These are phyloP conservation scores for Periconia sp. DNA, from an alignment of 2,329 filamentous ascomycete genomes.

Conservation along the genomic window DNA sequence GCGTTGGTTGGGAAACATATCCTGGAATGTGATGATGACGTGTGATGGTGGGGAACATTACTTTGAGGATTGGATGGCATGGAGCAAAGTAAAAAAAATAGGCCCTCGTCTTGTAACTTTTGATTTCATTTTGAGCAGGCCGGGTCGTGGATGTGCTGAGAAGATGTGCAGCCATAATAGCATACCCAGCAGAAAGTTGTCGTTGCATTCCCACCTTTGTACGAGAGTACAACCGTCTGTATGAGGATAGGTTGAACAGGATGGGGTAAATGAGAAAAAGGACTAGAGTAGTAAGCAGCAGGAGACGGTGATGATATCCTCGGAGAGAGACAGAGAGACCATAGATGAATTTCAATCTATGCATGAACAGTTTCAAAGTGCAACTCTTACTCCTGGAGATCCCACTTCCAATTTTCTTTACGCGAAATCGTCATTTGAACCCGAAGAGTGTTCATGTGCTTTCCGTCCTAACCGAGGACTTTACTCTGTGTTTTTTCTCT, in stretches of 20 bases:
- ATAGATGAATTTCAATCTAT: slow-evolving; percentile 3
- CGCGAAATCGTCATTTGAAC: too few relatives aligned
- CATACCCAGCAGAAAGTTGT: slow-evolving; percentile 10
- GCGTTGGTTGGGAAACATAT: slow-evolving; percentile 64
- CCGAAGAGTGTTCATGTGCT: too few relatives aligned
- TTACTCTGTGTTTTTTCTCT: too few relatives aligned
- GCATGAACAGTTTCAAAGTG: too few relatives aligned
- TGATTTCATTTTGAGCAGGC: slow-evolving; percentile 8
- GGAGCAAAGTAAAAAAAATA: not conserved
- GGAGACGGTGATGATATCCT: slow-evolving; percentile 23
- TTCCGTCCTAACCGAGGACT: too few relatives aligned
- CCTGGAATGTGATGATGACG: not conserved
- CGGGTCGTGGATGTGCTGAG: slow-evolving; percentile 6
- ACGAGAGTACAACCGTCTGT: slow-evolving; percentile 6
- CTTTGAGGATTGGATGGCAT: not conserved
- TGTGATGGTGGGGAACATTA: not conserved
- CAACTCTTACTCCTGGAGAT: too few relatives aligned
- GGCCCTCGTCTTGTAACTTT: slow-evolving; percentile 25
- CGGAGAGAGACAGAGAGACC: slow-evolving; percentile 23
- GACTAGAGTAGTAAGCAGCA: not conserved
- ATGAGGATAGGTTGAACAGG: too few relatives aligned
- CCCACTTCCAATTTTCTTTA: too few relatives aligned
- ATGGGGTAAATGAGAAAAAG: not conserved
- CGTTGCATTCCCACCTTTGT: slow-evolving; percentile 19
- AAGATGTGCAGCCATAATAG: slow-evolving; percentile 6